Conservation (phyloP, 148 eudicot species). For the Fagopyrum esculentum region DNA sequence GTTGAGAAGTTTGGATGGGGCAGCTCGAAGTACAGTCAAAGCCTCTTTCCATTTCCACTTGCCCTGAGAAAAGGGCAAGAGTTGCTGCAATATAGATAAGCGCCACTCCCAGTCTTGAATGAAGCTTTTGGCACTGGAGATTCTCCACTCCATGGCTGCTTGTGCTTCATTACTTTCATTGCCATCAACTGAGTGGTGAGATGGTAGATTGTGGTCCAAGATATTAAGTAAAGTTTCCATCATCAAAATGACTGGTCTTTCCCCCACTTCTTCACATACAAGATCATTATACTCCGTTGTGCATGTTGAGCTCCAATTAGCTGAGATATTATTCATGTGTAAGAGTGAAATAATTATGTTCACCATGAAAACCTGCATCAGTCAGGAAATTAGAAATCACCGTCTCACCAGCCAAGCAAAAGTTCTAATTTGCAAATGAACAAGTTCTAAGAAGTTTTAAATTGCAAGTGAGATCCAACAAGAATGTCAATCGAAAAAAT, state of each 20-base stretch:
- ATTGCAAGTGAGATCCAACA: not conserved
- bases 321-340: constrained; percentile 66
- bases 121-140: constrained; percentile 52
- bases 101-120: constrained; percentile 99
- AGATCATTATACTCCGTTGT: constrained; percentile 28
- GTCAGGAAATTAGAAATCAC: constrained; percentile 10
- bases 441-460: not conserved
- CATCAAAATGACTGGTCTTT: constrained; percentile 60
- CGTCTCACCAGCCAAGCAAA: not conserved
- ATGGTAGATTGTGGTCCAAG: constrained; percentile 61
- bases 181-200: constrained; percentile 35
- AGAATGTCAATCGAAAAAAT: not conserved
- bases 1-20: constrained; percentile 92
- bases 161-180: constrained; percentile 45
- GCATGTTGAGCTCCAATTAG: constrained; percentile 39
- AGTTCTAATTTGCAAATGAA: not conserved
- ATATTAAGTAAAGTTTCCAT: constrained; percentile 59
- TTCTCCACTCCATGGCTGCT: constrained; percentile 85
- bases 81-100: constrained; percentile 76
- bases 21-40: constrained; percentile 85
- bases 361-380: constrained; percentile 81
- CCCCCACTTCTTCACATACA: constrained; percentile 42
- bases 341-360: constrained; percentile 81
- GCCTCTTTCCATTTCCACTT: constrained; percentile 98
- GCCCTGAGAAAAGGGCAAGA: constrained; percentile 75